Base-by-base conservation (phyloP, 306 rosid species). In the Sesbania bispinosa region DNA sequence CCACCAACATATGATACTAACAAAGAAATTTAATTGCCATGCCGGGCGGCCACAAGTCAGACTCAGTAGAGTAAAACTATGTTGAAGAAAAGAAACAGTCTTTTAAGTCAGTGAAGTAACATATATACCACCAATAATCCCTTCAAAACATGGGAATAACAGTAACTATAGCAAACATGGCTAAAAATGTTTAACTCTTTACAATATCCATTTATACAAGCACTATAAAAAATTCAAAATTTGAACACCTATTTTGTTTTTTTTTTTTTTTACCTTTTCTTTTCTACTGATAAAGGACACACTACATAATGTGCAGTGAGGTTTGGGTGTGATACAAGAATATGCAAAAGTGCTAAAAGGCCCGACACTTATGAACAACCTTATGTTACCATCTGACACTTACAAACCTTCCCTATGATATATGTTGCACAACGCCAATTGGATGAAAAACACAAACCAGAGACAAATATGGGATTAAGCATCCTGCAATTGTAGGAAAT, bases 1-100 rank as follows among this genome's bases (percentile, higher is more conserved):
- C 75, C 83, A 79, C 79, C 9, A 39, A 39, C 8, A 67, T 8
- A 64, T 51, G n/a, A n/a, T n/a, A n/a, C n/a, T n/a, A n/a, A n/a
- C n/a, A n/a, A n/a, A n/a, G n/a, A n/a, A n/a, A n/a, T n/a, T n/a
- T n/a, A n/a, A n/a, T n/a, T n/a, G n/a, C n/a, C n/a, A n/a, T 26
- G 77, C 46, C 0, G 5, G 10, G 36, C 55, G 27, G 51, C 52
- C 20, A 32, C 36, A n/a, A 20, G 52, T 33, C 54, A 63, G 47
- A 54, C 23, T 4, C 10, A 13, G 35, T 26, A 18, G n/a, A n/a
- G n/a, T n/a, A n/a, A n/a, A n/a, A n/a, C n/a, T n/a, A n/a, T n/a
- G n/a, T n/a, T n/a, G n/a, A n/a, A n/a, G n/a, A n/a, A n/a, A n/a
- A n/a, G n/a, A n/a, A n/a, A n/a, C n/a, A n/a, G n/a, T n/a, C n/a